Evolutionary conservation across 208 protist species (phyloP), one percentile per base, ranked within the genome.

Genomic region (Trypanosoma cruzi): DNA sequence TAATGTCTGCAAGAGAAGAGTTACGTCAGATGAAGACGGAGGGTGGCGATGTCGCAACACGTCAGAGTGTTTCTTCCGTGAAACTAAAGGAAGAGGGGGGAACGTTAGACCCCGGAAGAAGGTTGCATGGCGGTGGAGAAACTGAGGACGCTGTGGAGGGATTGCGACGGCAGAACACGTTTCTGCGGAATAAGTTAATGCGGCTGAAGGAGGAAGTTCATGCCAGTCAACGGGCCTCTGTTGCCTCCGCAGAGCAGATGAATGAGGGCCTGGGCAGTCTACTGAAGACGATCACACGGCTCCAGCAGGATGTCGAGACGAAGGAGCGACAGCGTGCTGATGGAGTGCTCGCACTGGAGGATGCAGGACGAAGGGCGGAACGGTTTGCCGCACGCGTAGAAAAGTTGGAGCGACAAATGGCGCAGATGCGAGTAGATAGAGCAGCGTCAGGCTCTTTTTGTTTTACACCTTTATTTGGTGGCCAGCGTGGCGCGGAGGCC

Each of bases 281-380:
- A 20, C 42, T 65, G 8, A 61, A 46, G 16, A 73, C 64, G 22
- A 73, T 73, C 42, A 61, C 68, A 28, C 44, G 46, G 20, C 55
- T 67, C 11, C 56, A 58, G 61, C 55, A 54, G 36, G 60, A 73
- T 18, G 36, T 70, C 34, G 14, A 54, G 24, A 10, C 37, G 34
- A 40, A 62, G 64, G 64, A 62, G 55, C 52, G 44, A 29, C 52
- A 62, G 22, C 13, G 31, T 13, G 54, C 36, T 4, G 55, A 60
- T 36, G 55, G 37, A 22, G 24, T 70, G 18, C 22, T 70, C 6
- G 5, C 24, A 6, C 54, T 40, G 40, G 28, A 28, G 36, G 64
- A 70, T 16, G 64, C 29, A 26, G 49, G 37, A 18, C 52, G 54
- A 40, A 36, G 61, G 16, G 24, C 22, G 14, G 31, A 32, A n/a